A percentile compares a stretch with the other conserved stretches of the same genome.
Evolutionary conservation across 495 filamentous ascomycete species (phyloP).

Genomic region (Podospora conica): DNA sequence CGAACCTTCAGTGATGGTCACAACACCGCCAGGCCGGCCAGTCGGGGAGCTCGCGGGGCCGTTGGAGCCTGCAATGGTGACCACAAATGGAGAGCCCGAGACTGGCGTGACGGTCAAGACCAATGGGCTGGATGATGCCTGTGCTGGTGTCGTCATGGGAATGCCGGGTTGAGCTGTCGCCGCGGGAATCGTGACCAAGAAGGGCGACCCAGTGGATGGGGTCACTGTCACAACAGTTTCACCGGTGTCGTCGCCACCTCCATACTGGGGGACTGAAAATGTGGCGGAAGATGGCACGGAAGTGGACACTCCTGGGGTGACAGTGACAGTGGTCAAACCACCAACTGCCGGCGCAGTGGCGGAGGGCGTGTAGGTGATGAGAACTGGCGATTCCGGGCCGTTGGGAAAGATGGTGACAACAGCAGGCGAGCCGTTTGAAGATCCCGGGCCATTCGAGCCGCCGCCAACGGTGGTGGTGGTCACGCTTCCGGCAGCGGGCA

Average conservation of each 20-base stretch:
- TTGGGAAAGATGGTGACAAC: background rate
- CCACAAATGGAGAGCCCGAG: slow-evolving; percentile 12
- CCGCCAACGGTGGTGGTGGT: slow-evolving; percentile 3
- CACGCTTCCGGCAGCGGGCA: background rate
- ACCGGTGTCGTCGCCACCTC: background rate
- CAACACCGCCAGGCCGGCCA: background rate
- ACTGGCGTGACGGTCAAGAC: slow-evolving; percentile 9
- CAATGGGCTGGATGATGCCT: background rate
- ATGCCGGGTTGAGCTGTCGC: background rate
- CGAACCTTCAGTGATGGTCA: slow-evolving; percentile 7
- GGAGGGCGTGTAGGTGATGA: too few relatives aligned
- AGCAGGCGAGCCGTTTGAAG: too few relatives aligned
- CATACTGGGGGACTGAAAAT: background rate
- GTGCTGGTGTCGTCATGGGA: background rate
- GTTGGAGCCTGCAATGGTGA: background rate
- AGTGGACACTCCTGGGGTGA: background rate
- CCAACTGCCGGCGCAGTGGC: too few relatives aligned
- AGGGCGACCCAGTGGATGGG: background rate
- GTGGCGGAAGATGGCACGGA: background rate
- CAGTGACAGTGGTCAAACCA: background rate
- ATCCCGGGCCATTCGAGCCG: too few relatives aligned
- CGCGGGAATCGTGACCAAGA: background rate
- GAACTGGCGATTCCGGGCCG: slow-evolving; percentile 1
- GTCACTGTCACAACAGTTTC: background rate
- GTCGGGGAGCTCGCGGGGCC: background rate